Evolutionary conservation across 129 eudicot species (phyloP).

Genomic region (Glebionis coronaria): DNA sequence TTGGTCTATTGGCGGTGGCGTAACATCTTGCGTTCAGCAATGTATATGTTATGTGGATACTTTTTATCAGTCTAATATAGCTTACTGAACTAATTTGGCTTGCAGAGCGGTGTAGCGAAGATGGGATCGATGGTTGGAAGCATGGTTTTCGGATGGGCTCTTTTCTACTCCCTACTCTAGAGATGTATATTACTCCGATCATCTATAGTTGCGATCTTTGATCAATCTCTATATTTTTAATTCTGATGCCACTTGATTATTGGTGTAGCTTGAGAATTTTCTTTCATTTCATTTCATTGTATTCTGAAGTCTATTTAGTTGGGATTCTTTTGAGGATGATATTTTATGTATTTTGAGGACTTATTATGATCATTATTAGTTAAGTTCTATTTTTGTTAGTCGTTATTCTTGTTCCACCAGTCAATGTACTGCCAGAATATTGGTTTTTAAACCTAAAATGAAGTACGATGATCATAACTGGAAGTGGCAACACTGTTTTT

Average conservation of each 20-base stretch:
- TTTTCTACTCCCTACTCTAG: conserved; percentile 21
- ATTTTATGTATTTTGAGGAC: background rate
- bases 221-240: conserved; percentile 7
- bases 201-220: background rate
- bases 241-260: conserved; percentile 4
- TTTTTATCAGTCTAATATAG: background rate
- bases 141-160: conserved; percentile 24
- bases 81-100: background rate
- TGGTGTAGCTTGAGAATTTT: conserved; percentile 12
- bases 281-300: conserved; percentile 18
- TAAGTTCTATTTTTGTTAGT: no score
- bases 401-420: no score
- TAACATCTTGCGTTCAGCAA: no score
- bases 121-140: conserved; percentile 20
- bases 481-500: no score
- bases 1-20: no score
- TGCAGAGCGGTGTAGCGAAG: conserved; percentile 30
- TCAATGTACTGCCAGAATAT: no score
- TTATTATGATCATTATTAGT: conserved; percentile 3
- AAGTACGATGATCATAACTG: no score
- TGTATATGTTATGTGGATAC: no score
- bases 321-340: conserved; percentile 11
- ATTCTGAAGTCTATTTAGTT: conserved; percentile 20
- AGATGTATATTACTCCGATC: conserved; percentile 2
- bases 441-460: no score